A percentile compares a stretch with the other conserved stretches of the same genome.
Conservation (phyloP, 169 alveolate genomes). For the Eimeria maxima region DNA sequence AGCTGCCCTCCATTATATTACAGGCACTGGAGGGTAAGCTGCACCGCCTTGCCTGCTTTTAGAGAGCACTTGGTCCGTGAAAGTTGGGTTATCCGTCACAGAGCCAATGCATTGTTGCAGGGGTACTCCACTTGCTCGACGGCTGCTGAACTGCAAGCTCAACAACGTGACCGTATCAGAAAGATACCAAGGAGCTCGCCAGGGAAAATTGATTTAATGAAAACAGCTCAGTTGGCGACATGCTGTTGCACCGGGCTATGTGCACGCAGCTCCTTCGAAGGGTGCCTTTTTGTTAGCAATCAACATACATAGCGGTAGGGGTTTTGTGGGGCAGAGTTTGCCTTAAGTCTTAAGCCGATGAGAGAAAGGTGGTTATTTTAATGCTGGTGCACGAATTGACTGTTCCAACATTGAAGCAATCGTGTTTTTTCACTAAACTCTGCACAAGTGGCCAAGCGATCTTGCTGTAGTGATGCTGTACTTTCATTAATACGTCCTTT, state of each 20-base stretch:
- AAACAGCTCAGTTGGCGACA: not conserved
- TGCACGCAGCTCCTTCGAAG: not conserved
- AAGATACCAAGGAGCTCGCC: not conserved
- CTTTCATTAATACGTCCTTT: not conserved
- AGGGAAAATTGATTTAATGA: not conserved
- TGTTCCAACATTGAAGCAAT: not conserved
- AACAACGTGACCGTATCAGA: not conserved
- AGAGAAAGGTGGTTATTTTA: not conserved
- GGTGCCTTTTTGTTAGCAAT: not conserved
- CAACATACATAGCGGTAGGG: not conserved
- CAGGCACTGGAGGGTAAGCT: not conserved
- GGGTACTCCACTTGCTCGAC: not conserved
- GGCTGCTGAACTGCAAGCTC: not conserved
- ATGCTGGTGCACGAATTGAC: not conserved
- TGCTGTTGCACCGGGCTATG: not conserved
- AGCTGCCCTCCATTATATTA: not conserved
- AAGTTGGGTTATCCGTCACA: not conserved
- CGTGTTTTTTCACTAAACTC: not conserved
- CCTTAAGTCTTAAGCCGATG: not conserved
- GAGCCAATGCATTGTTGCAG: not conserved
- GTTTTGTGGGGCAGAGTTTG: not conserved
- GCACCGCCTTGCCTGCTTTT: not conserved
- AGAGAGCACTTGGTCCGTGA: not conserved
- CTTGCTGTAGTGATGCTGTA: not conserved
- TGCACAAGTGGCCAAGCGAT: not conserved